Conservation (phyloP, 1,284 basidiomycete genomes). For the Puccinia polysora region DNA sequence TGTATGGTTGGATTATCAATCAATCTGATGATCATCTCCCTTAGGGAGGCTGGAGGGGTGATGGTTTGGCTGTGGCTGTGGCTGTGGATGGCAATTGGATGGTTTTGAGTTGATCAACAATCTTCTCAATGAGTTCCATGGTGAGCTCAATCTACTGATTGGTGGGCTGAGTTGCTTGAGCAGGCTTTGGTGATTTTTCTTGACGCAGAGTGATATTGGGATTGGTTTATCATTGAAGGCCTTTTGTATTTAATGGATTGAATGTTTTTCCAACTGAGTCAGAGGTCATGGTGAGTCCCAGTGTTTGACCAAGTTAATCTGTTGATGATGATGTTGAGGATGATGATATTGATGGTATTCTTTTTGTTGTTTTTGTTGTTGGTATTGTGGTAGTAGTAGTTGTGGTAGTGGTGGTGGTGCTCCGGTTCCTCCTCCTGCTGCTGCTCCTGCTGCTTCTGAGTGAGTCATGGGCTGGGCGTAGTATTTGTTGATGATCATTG, state of each 20-base stretch:
- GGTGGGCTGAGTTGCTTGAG: not conserved
- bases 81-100: constrained; percentile 56
- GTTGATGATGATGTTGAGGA: not conserved
- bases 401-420: too few relatives aligned
- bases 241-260: constrained; percentile 18
- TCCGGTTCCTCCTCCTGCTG: too few relatives aligned
- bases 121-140: not conserved
- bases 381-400: too few relatives aligned
- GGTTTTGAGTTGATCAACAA: not conserved
- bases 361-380: too few relatives aligned
- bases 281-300: constrained; percentile 26
- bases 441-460: too few relatives aligned
- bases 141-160: not conserved
- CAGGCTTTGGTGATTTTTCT: not conserved
- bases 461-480: too few relatives aligned
- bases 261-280: constrained; percentile 19
- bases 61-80: too few relatives aligned
- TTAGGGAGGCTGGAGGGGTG: too few relatives aligned
- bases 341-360: too few relatives aligned
- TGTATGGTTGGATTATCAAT: too few relatives aligned
- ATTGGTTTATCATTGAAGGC: constrained; percentile 7
- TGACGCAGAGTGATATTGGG: not conserved
- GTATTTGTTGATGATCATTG: too few relatives aligned
- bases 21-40: too few relatives aligned
- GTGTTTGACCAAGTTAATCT: not conserved